A percentile compares a stretch with the other conserved stretches of the same genome.
phyloP scores from a whole-genome alignment of 2,329 filamentous ascomycete genomes.

The Trichoderma harzianum region DNA sequence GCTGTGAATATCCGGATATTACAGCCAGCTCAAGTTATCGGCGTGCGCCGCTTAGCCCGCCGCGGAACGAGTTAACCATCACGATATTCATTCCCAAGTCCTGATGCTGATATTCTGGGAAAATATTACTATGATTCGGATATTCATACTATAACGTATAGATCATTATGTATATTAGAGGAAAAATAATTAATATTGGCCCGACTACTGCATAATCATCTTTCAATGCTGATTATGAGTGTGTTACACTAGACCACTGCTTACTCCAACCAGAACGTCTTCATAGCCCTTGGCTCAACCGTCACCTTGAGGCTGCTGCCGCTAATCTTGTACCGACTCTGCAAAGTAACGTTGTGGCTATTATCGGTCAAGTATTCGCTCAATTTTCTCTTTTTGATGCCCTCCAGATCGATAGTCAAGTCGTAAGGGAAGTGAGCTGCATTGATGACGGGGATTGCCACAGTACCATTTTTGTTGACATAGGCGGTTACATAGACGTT shows the following conservation, averaged over 20 bases:
- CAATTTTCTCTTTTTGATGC: constrained; percentile 6
- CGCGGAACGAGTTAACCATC: neutral
- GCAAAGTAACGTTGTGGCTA: constrained; percentile 8
- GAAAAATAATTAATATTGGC: neutral
- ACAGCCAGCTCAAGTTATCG: neutral
- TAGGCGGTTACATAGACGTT: constrained; percentile 10
- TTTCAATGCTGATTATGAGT: neutral
- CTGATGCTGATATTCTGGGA: neutral
- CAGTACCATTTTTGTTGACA: constrained; percentile 3
- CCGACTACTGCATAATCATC: neutral
- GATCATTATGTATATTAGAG: neutral
- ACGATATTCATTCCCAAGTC: neutral
- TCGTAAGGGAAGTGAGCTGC: constrained; percentile 12
- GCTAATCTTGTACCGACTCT: neutral
- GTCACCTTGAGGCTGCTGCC: constrained; percentile 6
- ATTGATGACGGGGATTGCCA: constrained; percentile 12
- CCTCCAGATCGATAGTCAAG: constrained; percentile 5
- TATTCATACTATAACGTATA: neutral
- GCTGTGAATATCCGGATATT: neutral
- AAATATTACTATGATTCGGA: neutral
- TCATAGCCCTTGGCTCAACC: constrained; percentile 9
- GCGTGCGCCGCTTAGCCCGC: too few species aligned
- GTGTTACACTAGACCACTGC: too few species aligned
- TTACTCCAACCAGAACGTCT: constrained; percentile 13
- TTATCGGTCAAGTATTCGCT: constrained; percentile 14